Evolutionary conservation across 768 basidiomycete genomes (phyloP).

Genomic region (Suillus paluster): DNA sequence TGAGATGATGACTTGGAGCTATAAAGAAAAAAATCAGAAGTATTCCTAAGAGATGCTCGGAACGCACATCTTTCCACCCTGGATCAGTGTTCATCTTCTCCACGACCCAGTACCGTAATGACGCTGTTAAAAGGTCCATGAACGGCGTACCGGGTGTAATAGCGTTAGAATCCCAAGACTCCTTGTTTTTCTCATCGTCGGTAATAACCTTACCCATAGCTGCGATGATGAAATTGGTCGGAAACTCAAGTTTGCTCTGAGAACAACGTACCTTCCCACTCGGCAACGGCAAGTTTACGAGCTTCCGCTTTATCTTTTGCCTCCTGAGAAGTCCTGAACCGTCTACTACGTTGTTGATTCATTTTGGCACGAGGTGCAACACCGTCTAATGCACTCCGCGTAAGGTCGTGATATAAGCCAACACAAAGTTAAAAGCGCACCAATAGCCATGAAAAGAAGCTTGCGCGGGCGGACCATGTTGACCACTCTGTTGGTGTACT

Average conservation of each 20-base stretch:
- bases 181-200: constrained; percentile 83
- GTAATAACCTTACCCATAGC: constrained; percentile 91
- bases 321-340: constrained; percentile 94
- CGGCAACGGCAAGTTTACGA: constrained; percentile 74
- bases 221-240: constrained; percentile 30
- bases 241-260: background rate
- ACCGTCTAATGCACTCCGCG: constrained; percentile 65
- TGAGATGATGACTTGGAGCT: constrained; percentile 96
- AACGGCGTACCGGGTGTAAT: constrained; percentile 99
- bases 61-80: constrained; percentile 88
- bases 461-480: constrained; percentile 97
- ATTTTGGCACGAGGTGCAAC: constrained; percentile 99
- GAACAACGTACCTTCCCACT: constrained; percentile 76
- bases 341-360: constrained; percentile 98
- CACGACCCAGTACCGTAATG: constrained; percentile 94
- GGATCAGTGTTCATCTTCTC: constrained; percentile 94
- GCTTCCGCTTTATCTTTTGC: constrained; percentile 93
- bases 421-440: constrained; percentile 47
- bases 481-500: constrained; percentile 95
- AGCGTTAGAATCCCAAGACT: constrained; percentile 96
- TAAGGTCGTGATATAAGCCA: constrained; percentile 7
- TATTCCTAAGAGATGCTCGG: background rate
- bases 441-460: constrained; percentile 97
- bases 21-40: background rate
- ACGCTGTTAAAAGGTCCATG: constrained; percentile 89